phyloP scores from a whole-genome alignment of 2,329 filamentous ascomycete genomes.

The Thielaviopsis populi region DNA sequence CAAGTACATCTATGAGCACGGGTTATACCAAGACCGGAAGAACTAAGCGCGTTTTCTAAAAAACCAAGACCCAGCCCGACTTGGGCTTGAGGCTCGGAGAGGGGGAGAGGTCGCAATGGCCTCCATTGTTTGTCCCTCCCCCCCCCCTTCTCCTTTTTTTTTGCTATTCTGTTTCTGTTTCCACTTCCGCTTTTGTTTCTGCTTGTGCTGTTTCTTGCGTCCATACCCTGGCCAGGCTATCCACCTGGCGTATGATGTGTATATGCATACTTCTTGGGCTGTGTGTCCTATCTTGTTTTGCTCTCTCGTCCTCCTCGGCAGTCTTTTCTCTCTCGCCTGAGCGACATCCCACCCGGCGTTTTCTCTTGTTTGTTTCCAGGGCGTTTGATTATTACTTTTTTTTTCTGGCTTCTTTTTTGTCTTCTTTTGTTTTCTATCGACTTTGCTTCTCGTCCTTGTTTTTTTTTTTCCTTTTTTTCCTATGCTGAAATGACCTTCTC shows the following conservation, averaged over 20 bases:
- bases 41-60: background rate
- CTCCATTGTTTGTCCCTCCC: background rate
- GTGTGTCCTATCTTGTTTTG: background rate
- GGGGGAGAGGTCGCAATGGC: background rate
- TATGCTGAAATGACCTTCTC: background rate
- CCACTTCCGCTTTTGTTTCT: too few species aligned
- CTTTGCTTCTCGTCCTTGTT: too few species aligned
- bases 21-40: slow-evolving; percentile 36
- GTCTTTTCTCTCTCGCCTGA: background rate
- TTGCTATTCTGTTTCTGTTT: background rate
- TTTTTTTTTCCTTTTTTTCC: background rate
- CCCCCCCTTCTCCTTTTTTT: background rate
- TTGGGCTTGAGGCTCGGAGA: background rate
- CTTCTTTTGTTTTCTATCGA: too few species aligned
- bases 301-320: background rate
- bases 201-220: too few species aligned
- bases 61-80: background rate
- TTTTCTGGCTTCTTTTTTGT: too few species aligned
- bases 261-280: too few species aligned
- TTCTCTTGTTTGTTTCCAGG: background rate
- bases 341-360: background rate
- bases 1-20: slow-evolving; percentile 54
- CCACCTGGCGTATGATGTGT: background rate
- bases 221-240: background rate
- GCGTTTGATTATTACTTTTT: too few species aligned